Evolutionary conservation across 2,329 filamentous ascomycete species (phyloP).

Genomic region (Aspergillus calidoustus): DNA sequence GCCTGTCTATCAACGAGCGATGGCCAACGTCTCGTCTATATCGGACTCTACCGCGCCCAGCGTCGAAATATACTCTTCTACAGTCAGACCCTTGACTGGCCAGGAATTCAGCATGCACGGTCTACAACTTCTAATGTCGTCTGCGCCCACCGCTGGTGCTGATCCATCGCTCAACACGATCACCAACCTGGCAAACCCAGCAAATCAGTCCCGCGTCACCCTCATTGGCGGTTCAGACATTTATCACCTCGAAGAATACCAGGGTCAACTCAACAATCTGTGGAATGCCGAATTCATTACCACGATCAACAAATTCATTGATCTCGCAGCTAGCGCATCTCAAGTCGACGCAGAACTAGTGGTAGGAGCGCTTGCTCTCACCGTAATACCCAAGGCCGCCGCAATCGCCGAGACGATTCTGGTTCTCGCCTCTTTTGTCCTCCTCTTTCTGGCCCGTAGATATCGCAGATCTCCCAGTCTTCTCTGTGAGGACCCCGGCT

Average conservation of each 20-base stretch:
- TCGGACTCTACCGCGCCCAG: background rate
- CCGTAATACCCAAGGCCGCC: background rate
- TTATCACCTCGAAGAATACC: background rate
- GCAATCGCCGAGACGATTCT: conserved; percentile 1
- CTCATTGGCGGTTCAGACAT: background rate
- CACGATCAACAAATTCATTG: conserved; percentile 7
- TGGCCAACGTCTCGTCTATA: background rate
- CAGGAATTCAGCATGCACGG: background rate
- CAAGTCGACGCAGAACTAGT: background rate
- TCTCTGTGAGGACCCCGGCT: conserved; percentile 24
- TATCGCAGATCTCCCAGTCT: conserved; percentile 25
- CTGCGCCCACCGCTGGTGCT: too few relatives aligned
- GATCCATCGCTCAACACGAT: too few relatives aligned
- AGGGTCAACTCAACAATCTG: background rate
- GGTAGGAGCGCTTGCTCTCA: background rate
- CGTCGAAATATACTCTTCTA: background rate
- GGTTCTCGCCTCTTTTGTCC: background rate
- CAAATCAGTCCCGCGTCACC: background rate
- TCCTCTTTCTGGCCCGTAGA: conserved; percentile 13
- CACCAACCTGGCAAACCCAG: background rate
- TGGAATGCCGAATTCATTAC: conserved; percentile 12
- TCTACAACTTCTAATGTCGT: background rate
- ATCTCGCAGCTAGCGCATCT: background rate
- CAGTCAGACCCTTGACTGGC: background rate
- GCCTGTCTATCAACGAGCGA: conserved; percentile 9